Conservation (phyloP, 2,329 filamentous ascomycete species). For the Chaetomiaceae sp. region DNA sequence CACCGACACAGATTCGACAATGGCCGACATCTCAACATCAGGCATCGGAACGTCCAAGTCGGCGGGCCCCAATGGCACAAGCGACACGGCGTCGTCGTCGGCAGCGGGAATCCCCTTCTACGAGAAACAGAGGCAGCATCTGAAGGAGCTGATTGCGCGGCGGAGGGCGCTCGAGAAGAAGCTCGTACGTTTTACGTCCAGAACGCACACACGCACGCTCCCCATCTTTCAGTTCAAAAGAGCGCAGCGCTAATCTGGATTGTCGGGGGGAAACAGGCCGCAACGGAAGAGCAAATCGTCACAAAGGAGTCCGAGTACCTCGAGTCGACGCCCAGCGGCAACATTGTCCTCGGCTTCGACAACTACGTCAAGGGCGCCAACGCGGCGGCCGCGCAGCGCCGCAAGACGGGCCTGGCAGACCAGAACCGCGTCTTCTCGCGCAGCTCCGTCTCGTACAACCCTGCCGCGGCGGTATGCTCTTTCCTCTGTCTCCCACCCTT, state of each 20-base stretch:
- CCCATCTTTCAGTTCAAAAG: not conserved
- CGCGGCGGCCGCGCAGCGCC: conserved; percentile 57
- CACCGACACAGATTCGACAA: not conserved
- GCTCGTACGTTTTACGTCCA: conserved; percentile 23
- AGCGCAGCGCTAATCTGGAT: not conserved
- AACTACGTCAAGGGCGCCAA: conserved; percentile 90
- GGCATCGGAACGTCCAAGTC: conserved; percentile 1
- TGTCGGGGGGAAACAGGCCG: conserved; percentile 20
- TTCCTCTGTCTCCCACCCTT: not conserved
- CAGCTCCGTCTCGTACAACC: conserved; percentile 58
- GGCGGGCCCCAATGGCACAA: conserved; percentile 1
- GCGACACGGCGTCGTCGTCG: conserved; percentile 8
- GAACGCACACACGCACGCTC: not conserved
- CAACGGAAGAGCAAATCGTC: conserved; percentile 71
- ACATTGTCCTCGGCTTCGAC: conserved; percentile 97
- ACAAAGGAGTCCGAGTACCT: conserved; percentile 83
- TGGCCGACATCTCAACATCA: conserved; percentile 3
- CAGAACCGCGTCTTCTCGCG: conserved; percentile 69
- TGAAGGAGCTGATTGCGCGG: conserved; percentile 62
- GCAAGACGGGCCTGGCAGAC: conserved; percentile 61
- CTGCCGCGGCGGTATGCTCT: conserved; percentile 27
- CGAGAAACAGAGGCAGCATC: conserved; percentile 63
- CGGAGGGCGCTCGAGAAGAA: conserved; percentile 50
- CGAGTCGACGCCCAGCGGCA: conserved; percentile 81
- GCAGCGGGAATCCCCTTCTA: conserved; percentile 59